Base-by-base conservation (phyloP, 2,329 filamentous ascomycete species). In the Waltergamsia citrina region DNA sequence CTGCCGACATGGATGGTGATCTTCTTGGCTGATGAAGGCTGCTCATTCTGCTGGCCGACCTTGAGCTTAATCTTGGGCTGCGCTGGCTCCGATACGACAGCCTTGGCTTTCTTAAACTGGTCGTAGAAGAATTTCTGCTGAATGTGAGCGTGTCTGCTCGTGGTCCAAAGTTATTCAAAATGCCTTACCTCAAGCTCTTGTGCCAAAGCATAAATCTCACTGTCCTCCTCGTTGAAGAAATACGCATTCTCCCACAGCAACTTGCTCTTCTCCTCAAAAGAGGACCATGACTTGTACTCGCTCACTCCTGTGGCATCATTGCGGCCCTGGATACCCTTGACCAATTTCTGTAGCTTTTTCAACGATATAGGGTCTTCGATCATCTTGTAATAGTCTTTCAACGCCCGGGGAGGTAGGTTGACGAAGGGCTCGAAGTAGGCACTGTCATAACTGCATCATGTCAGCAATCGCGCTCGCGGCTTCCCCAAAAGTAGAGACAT, bases 211-310 rank as follows among this genome's bases (percentile, higher is more conserved):
- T 79, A 85, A 33, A 94, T 88, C 12, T 86, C 81, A 49, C 88
- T 94, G 4, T 81, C 84, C 50, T 94, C 87, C 54, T 94, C 85
- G 45, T 95, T 95, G 64, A 90, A 95, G 38, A 81, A 81, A 48
- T 78, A 82, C 0, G 87, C 86, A 55, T 95, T 95, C 32, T 71
- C 72, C 88, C 88, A 95, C 28, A 95, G 78, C 34, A 85, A 69
- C 47, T 78, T 83, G 10, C 85, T 70, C 48, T 84, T 83, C 35
- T 87, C 78, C 52, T 86, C 85, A 43, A 94, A 85, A 1, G 78
- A 71, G 37, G 78, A 71, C 88, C 88, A 95, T 33, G 66, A 82
- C 53, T 85, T 88, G 57, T 87, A 85, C 31, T 86, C 78, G 32
- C 67, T 77, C 5, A 68, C 48, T 2, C 71, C 71, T 1, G 80